Base-by-base conservation (phyloP, 345 rosid genomes). In the Salix koriyanagi region DNA sequence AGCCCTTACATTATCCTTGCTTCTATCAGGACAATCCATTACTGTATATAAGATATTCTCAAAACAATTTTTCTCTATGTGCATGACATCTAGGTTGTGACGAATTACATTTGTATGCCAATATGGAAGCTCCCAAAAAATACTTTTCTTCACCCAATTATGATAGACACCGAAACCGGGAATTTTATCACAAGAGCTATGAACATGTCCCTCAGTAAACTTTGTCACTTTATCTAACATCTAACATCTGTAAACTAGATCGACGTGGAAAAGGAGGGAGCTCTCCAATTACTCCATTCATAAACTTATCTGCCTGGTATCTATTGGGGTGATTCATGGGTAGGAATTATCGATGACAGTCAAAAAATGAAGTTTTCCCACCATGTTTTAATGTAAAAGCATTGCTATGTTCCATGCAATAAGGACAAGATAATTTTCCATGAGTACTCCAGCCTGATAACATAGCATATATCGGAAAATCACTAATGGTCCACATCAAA, bases 81-180 rank as follows among this genome's bases (percentile, higher is more conserved):
- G 36, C 67, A 73, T 73, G 1, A 36, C 67, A 73, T 73, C n/a
- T 6, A 73, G 67, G 10, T 73, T 58, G 36, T 73, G 73, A 15
- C 60, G 7, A 0, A 76, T 15, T 2, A 76, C 2, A 15, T 54
- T 54, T n/a, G 3, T 12, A 23, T 69, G 11, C 79, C 58, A 69
- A 58, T 68, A 69, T 0, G 56, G 67, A 26, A 60, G 8, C 8
- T 54, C 8, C 12, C 4, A 76, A 36, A 56, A 76, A 52, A 54
- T 56, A n/a, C 67, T 69, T 30, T 21, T 36, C 8, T 68, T 69
- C 42, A 11, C 39, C 73, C 42, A 65, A 65, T 65, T 50, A 28
- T 44, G 23, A 3, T 5, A 11, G 18, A 26, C 32, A 9, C 67
- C 71, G 46, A 26, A 41, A 3, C 4, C 11, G 0, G 32, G 4